Conservation (phyloP, 768 basidiomycete genomes). For the Tricholoma flavovirens region DNA sequence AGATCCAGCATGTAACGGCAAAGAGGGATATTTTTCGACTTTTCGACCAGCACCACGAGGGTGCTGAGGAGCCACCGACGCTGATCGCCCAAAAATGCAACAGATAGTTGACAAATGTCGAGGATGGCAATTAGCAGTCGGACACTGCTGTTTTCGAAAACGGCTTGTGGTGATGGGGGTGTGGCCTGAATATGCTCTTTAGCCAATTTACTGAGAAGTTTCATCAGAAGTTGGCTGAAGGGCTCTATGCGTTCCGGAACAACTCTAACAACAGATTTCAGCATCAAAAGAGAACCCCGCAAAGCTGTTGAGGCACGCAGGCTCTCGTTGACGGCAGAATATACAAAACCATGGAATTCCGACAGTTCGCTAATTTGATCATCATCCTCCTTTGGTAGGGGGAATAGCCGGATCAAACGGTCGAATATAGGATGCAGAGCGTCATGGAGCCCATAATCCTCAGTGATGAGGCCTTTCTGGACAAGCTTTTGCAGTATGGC, state of each 20-base stretch:
- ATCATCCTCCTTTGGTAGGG: slow-evolving; percentile 73
- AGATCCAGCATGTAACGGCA: slow-evolving; percentile 85
- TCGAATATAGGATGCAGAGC: slow-evolving; percentile 80
- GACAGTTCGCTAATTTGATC: slow-evolving; percentile 66
- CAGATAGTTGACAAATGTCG: slow-evolving; percentile 77
- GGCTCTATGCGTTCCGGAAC: slow-evolving; percentile 80
- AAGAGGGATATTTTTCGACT: slow-evolving; percentile 74
- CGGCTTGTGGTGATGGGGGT: slow-evolving; percentile 30
- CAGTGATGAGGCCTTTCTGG: slow-evolving; percentile 78
- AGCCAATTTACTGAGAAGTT: slow-evolving; percentile 75
- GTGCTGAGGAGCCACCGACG: slow-evolving; percentile 74
- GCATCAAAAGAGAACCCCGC: slow-evolving; percentile 79
- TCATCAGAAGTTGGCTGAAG: slow-evolving; percentile 71
- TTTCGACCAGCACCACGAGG: slow-evolving; percentile 79
- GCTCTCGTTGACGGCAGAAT: slow-evolving; percentile 70
- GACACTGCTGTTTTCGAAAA: slow-evolving; percentile 54
- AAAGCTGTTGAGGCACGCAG: slow-evolving; percentile 66
- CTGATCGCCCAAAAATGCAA: slow-evolving; percentile 83
- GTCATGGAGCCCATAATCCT: slow-evolving; percentile 77
- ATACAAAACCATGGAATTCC: slow-evolving; percentile 75
- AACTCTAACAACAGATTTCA: slow-evolving; percentile 78
- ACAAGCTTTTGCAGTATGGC: slow-evolving; percentile 73
- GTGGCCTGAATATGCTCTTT: slow-evolving; percentile 78
- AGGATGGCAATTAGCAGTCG: slow-evolving; percentile 72
- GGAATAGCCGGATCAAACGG: slow-evolving; percentile 68